Evolutionary conservation across 768 basidiomycete species (phyloP).

Genomic region (Favolaschia claudopus): DNA sequence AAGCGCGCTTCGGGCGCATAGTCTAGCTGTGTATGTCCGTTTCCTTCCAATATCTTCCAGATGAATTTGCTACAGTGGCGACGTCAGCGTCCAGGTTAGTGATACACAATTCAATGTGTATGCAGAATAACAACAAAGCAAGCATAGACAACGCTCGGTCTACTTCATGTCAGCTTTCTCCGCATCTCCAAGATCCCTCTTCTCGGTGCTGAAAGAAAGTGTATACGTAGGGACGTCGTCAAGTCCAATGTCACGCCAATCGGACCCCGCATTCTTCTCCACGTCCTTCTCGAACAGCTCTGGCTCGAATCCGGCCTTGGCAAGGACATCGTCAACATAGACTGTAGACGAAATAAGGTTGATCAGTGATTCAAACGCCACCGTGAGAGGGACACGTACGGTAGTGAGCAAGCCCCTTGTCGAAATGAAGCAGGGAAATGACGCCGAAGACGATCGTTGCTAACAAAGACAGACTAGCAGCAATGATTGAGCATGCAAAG

Average conservation of each 20-base stretch:
- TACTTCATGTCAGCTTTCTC: slow-evolving; percentile 12
- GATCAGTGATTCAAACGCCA: not conserved
- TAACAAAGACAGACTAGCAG: slow-evolving; percentile 31
- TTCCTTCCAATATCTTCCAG: no score
- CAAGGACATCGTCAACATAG: slow-evolving; percentile 27
- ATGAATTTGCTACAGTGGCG: no score
- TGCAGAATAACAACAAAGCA: no score
- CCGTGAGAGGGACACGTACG: slow-evolving; percentile 29
- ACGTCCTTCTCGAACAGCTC: slow-evolving; percentile 28
- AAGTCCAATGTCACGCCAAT: slow-evolving; percentile 26
- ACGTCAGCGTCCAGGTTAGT: no score
- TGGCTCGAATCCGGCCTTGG: slow-evolving; percentile 26
- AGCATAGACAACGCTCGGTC: no score
- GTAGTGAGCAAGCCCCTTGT: slow-evolving; percentile 42
- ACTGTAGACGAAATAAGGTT: slow-evolving; percentile 8
- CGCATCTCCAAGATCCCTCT: not conserved
- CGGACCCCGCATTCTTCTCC: slow-evolving; percentile 12
- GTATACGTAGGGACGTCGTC: slow-evolving; percentile 27
- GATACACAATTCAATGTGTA: no score
- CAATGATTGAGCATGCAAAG: slow-evolving; percentile 32
- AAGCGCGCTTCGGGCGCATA: no score
- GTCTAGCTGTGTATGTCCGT: no score
- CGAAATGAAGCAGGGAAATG: slow-evolving; percentile 41
- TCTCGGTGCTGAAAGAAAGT: slow-evolving; percentile 18
- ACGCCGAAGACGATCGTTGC: slow-evolving; percentile 37